These are phyloP conservation scores for Ophiocordyceps robertsii DNA, from an alignment of 2,329 filamentous ascomycete species.

Conservation along the genomic window DNA sequence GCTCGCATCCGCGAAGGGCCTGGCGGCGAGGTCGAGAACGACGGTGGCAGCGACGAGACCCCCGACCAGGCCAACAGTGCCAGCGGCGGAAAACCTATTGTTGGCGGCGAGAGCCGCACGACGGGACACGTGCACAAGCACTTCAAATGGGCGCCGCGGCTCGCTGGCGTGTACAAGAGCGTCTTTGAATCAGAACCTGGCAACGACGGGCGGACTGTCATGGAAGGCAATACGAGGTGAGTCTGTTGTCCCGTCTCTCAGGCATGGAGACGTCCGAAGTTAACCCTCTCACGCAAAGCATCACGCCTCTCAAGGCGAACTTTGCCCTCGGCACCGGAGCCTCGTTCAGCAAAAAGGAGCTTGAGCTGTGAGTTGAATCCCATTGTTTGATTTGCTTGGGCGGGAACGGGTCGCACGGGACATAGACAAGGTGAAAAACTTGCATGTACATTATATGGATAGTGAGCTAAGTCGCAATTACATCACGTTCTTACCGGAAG, in stretches of 20 bases:
- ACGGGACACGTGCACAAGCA: constrained; percentile 60
- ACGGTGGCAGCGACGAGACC: constrained; percentile 4
- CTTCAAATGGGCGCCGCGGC: constrained; percentile 88
- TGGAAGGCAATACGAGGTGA: constrained; percentile 73
- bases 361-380: constrained; percentile 62
- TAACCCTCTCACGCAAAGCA: constrained; percentile 34
- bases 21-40: constrained; percentile 29
- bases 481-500: constrained; percentile 21
- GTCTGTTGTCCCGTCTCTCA: not conserved
- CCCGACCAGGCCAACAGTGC: not conserved
- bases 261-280: not conserved
- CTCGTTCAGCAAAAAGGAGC: constrained; percentile 48
- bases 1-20: constrained; percentile 56
- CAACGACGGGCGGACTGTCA: constrained; percentile 88
- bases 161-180: constrained; percentile 75
- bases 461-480: constrained; percentile 11
- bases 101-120: not conserved
- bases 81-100: no score
- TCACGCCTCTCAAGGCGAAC: constrained; percentile 84
- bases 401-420: not conserved
- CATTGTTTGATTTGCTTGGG: no score
- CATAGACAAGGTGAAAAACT: constrained; percentile 3
- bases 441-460: constrained; percentile 15
- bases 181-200: constrained; percentile 69
- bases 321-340: constrained; percentile 65